A percentile compares a stretch with the other conserved stretches of the same genome.
Conservation (phyloP, 2,329 filamentous ascomycete species). For the Ceratocystis eucalypticola region DNA sequence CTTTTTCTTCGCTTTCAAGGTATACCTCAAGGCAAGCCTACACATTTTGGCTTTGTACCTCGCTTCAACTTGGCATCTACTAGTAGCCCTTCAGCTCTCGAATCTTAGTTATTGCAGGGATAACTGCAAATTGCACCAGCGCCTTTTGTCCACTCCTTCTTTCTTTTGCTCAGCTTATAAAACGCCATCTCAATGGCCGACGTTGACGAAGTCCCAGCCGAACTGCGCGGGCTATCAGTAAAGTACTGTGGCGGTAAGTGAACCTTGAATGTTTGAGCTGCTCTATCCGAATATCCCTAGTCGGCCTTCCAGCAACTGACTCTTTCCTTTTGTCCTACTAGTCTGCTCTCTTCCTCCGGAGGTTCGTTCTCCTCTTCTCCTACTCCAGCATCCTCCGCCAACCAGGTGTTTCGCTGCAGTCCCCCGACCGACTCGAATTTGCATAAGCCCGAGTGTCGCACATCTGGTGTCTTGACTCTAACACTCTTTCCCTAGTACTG, state of each 20-base stretch:
- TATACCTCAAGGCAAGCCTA: too few species aligned
- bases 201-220: slow-evolving; percentile 15
- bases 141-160: neutral
- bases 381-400: neutral
- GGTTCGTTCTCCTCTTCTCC: slow-evolving; percentile 31
- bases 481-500: slow-evolving; percentile 58
- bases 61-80: too few species aligned
- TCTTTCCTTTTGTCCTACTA: slow-evolving; percentile 24
- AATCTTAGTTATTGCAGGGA: neutral
- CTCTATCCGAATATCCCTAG: too few species aligned
- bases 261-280: neutral
- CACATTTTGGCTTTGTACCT: too few species aligned
- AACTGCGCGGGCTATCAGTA: slow-evolving; percentile 25
- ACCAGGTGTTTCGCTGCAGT: slow-evolving; percentile 11
- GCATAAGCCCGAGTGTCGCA: neutral
- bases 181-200: slow-evolving; percentile 17
- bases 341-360: slow-evolving; percentile 54
- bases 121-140: neutral
- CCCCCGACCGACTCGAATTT: slow-evolving; percentile 9
- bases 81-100: too few species aligned
- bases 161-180: neutral
- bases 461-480: slow-evolving; percentile 12
- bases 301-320: neutral
- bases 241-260: slow-evolving; percentile 46
- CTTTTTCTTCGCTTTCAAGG: neutral